Evolutionary conservation across 1,284 basidiomycete genomes (phyloP), one percentile per base, ranked within the genome.

Genomic region (Coniferiporia weirii): DNA sequence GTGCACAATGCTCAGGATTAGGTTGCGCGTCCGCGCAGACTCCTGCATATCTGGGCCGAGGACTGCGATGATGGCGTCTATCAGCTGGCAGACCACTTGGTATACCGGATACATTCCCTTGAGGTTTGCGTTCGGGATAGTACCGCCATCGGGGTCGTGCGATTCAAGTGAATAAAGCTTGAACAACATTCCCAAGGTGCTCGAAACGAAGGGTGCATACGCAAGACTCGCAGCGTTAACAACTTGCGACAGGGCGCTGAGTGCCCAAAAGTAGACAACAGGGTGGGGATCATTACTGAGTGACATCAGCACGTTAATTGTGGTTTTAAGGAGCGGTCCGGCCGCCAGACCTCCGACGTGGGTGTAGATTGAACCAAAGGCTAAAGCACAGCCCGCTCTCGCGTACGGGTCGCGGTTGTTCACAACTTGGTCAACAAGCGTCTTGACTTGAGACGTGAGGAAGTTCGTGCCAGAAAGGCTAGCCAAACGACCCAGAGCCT

Each of bases 31-130:
- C n/a, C 87, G 80, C 27, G 83, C 79, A 0, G 91, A 89, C 64
- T 98, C 96, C 67, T 94, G 91, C 56, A 99, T 86, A 68, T 99
- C 97, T 0, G 97, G 96, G 1, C 97, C 97, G 47, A 98, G 82
- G 3, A 98, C 91, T 32, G 91, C 94, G 63, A 98, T 93, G 45
- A 98, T 80, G 0, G 95, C 93, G 68, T 97, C 93, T 55, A 97
- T 87, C 50, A 98, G 91, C 64, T 91, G 87, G 68, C 94, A 97
- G 43, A 95, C 85, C 15, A 92, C 87, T 50, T 95, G 93, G 69
- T 97, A 95, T 0, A 93, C 89, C 0, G 95, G 95, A 43, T 94
- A 79, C 67, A 96, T 93, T 9, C 93, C 95, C 56, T 93, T 88
- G 52, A 94, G 74, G 70, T 98, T 98, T 60, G 87, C 87, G 64